Evolutionary conservation across 495 filamentous ascomycete species (phyloP).

Genomic region (Aspergillus diversus): DNA sequence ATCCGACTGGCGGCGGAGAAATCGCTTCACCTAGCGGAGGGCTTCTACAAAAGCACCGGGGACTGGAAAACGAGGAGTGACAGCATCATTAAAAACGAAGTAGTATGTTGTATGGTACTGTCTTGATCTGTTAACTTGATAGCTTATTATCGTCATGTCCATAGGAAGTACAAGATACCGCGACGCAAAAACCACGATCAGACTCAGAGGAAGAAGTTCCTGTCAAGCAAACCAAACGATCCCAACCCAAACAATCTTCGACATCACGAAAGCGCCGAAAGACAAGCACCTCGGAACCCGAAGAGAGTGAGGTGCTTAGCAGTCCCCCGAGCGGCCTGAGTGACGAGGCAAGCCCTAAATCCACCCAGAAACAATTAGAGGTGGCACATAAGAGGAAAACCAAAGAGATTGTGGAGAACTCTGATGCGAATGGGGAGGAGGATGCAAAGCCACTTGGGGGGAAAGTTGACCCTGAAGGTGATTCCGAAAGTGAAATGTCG

Average conservation of each 20-base stretch:
- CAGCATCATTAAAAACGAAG: slow-evolving; percentile 66
- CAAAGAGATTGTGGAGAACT: slow-evolving; percentile 26
- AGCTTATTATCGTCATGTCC: slow-evolving; percentile 2
- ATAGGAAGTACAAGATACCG: slow-evolving; percentile 39
- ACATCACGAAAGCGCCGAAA: slow-evolving; percentile 44
- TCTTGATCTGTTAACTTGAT: not conserved
- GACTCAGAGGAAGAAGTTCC: slow-evolving; percentile 20
- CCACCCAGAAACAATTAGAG: slow-evolving; percentile 27
- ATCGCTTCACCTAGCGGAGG: slow-evolving; percentile 63
- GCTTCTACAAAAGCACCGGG: slow-evolving; percentile 65
- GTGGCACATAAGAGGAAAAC: slow-evolving; percentile 28
- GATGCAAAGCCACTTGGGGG: slow-evolving; percentile 32
- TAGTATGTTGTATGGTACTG: slow-evolving; percentile 55
- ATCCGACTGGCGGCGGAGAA: slow-evolving; percentile 71
- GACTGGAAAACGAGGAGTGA: slow-evolving; percentile 85
- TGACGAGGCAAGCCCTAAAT: slow-evolving; percentile 34
- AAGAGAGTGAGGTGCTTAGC: slow-evolving; percentile 32
- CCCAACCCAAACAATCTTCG: slow-evolving; percentile 25
- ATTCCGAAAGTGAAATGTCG: slow-evolving; percentile 81
- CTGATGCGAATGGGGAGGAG: slow-evolving; percentile 31
- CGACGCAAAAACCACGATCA: slow-evolving; percentile 17
- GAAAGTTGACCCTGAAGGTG: slow-evolving; percentile 41
- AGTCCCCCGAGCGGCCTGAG: slow-evolving; percentile 22
- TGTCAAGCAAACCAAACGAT: slow-evolving; percentile 33
- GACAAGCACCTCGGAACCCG: slow-evolving; percentile 34